These are phyloP conservation scores for Tulasnella sp. DNA, from an alignment of 768 basidiomycete species.

Conservation along the genomic window DNA sequence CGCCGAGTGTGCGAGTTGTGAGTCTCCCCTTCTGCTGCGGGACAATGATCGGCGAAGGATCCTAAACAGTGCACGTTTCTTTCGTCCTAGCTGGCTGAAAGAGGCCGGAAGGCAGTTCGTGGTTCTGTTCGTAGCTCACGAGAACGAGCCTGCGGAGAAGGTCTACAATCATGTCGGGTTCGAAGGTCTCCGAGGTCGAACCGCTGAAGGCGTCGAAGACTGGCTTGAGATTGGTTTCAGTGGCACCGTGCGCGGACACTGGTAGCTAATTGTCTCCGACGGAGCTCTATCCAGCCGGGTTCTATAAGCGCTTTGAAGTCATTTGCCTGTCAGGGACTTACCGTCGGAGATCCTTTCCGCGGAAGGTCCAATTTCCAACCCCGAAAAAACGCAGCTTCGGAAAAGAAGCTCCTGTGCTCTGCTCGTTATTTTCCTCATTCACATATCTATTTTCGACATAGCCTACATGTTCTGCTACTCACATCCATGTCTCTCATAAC, in stretches of 20 bases:
- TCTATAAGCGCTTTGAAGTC: background rate
- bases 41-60: background rate
- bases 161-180: conserved; percentile 70
- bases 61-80: conserved; percentile 22
- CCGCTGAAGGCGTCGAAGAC: conserved; percentile 41
- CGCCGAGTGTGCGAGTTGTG: conserved; percentile 39
- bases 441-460: background rate
- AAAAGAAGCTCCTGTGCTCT: background rate
- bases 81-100: conserved; percentile 42
- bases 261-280: conserved; percentile 43
- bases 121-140: conserved; percentile 63
- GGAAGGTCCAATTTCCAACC: background rate
- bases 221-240: conserved; percentile 70
- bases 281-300: background rate
- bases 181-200: conserved; percentile 46
- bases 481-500: background rate
- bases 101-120: conserved; percentile 49
- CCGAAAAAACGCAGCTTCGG: background rate
- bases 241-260: conserved; percentile 54
- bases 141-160: conserved; percentile 50
- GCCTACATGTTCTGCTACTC: background rate
- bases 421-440: background rate
- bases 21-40: background rate
- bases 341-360: background rate
- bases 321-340: background rate